Percentiles rank a stretch among this genome's conserved stretches.
These are phyloP conservation scores for Taphrina betulina DNA, from an alignment of 1,139 yeast species.

Conservation along the genomic window DNA sequence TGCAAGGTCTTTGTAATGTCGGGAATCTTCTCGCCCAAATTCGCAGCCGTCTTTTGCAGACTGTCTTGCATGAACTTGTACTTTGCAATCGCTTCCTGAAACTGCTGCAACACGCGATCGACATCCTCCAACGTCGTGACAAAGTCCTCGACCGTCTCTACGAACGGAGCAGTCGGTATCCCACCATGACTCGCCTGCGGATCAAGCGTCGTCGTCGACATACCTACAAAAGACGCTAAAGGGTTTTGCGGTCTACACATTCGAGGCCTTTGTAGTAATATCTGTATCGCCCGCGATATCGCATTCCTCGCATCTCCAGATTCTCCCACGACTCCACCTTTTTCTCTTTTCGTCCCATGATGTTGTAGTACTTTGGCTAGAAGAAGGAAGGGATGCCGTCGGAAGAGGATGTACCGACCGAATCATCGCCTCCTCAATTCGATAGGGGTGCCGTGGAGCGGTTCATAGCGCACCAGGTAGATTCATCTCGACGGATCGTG, in stretches of 20 bases:
- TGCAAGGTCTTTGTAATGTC: constrained; percentile 82
- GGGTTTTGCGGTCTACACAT: no score
- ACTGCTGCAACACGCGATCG: constrained; percentile 62
- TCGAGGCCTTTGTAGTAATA: no score
- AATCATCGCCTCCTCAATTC: constrained; percentile 18
- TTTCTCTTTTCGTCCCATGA: no score
- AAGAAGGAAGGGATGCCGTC: no score
- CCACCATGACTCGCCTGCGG: constrained; percentile 53
- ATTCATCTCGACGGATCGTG: constrained; percentile 27
- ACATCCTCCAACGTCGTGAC: constrained; percentile 70
- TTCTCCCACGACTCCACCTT: no score
- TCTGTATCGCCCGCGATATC: no score
- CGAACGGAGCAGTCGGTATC: constrained; percentile 93
- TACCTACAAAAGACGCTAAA: no score
- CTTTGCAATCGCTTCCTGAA: constrained; percentile 61
- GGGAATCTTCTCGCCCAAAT: constrained; percentile 74
- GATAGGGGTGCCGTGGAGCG: constrained; percentile 3
- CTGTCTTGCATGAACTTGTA: constrained; percentile 79
- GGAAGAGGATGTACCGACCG: no score
- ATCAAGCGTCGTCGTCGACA: neutral
- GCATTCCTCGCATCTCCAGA: no score
- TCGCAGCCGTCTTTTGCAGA: constrained; percentile 65
- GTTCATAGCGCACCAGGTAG: constrained; percentile 15
- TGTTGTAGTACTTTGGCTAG: no score
- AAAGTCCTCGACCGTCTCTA: constrained; percentile 75